Percentiles rank a stretch among this genome's conserved stretches.
phyloP scores from a whole-genome alignment of 768 basidiomycete species.

The Collybiopsis confluens region DNA sequence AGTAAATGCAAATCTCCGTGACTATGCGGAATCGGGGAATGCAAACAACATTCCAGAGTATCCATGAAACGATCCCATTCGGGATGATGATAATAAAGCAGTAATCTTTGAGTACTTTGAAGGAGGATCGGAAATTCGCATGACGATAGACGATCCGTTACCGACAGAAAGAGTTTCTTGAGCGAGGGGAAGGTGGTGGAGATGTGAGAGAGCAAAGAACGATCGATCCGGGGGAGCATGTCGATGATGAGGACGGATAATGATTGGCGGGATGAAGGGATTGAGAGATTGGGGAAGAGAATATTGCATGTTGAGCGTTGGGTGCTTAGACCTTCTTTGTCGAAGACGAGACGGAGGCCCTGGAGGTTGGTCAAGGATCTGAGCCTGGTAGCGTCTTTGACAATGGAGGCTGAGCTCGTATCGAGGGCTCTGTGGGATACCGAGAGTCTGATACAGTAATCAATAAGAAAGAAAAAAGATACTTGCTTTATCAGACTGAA shows the following conservation, averaged over 20 bases:
- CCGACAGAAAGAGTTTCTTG: slow-evolving; percentile 48
- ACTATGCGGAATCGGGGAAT: slow-evolving; percentile 60
- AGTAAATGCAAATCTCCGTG: slow-evolving; percentile 39
- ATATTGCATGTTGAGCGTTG: slow-evolving; percentile 33
- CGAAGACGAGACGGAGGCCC: slow-evolving; percentile 38
- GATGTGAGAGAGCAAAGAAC: slow-evolving; percentile 41
- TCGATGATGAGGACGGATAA: slow-evolving; percentile 50
- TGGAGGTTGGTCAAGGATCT: slow-evolving; percentile 29
- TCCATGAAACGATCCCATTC: slow-evolving; percentile 64
- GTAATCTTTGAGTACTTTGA: too few species aligned
- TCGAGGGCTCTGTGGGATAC: not conserved
- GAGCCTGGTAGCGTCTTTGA: slow-evolving; percentile 14
- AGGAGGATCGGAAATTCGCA: slow-evolving; percentile 31
- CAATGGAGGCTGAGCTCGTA: slow-evolving; percentile 20
- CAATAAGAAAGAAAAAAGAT: slow-evolving; percentile 21
- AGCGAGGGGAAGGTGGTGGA: slow-evolving; percentile 43
- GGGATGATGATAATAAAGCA: too few species aligned
- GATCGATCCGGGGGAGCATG: slow-evolving; percentile 54
- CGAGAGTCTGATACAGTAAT: too few species aligned
- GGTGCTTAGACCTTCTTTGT: slow-evolving; percentile 37
- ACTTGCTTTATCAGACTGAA: slow-evolving; percentile 13
- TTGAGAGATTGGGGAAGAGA: slow-evolving; percentile 15
- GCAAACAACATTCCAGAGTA: slow-evolving; percentile 44
- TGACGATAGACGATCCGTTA: slow-evolving; percentile 53
- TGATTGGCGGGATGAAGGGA: slow-evolving; percentile 24